Evolutionary conservation across 129 eudicot genomes (phyloP), one percentile per base, ranked within the genome.

Genomic region (Rutidosis leptorrhynchoides): DNA sequence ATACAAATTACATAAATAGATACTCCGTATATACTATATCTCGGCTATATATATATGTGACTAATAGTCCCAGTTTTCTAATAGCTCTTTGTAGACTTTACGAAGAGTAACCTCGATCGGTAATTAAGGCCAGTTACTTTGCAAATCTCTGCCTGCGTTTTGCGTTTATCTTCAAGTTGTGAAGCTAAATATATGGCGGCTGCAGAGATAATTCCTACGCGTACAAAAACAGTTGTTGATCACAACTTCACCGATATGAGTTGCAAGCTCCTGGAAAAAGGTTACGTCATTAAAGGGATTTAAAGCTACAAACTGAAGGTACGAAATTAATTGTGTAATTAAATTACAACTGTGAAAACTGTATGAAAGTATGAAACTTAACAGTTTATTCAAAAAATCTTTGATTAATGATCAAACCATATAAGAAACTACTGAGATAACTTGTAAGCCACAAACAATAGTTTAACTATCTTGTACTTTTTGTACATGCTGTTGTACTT

Each of bases 11-110:
- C n/a, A n/a, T n/a, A n/a, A n/a, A n/a, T n/a, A n/a, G n/a, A n/a
- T n/a, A n/a, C n/a, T n/a, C n/a, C n/a, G n/a, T n/a, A n/a, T n/a
- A n/a, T n/a, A n/a, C n/a, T n/a, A n/a, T n/a, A n/a, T n/a, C n/a
- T n/a, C n/a, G n/a, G n/a, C n/a, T n/a, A n/a, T n/a, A n/a, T n/a
- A n/a, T n/a, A n/a, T n/a, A n/a, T n/a, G n/a, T n/a, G n/a, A n/a
- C n/a, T n/a, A n/a, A n/a, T n/a, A n/a, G n/a, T 93, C 96, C 99
- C 95, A 93, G 56, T 93, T 93, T 75, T 93, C 99, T 43, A 93
- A 58, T 0, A 93, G 81, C 74, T 93, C 99, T 74, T 93, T 93
- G 88, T 93, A 93, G 17, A 93, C 99, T 75, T 93, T 93, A 23
- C 99, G 84, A 27, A 93, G 86, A 26, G 99, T 93, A 67, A 93